Evolutionary conservation across 352 stramenopile species (phyloP).

Genomic region (Pythium grandisporangium): DNA sequence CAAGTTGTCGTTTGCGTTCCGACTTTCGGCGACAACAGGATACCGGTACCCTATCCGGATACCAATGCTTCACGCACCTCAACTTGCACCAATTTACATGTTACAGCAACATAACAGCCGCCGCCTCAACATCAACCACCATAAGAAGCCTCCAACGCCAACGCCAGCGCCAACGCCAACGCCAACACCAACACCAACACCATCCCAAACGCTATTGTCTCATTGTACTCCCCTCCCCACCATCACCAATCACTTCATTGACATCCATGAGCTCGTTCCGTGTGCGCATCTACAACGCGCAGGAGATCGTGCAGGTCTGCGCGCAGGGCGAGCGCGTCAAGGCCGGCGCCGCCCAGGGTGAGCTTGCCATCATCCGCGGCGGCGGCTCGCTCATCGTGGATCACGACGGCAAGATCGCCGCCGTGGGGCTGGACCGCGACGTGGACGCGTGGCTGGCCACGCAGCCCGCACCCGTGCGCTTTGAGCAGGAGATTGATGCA

Average conservation of each 20-base stretch:
- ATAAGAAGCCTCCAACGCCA: too few species aligned
- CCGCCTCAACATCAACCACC: too few species aligned
- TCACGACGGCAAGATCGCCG: constrained; percentile 40
- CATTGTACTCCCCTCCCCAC: background rate
- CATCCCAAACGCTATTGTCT: background rate
- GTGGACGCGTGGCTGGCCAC: constrained; percentile 42
- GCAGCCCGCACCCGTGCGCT: constrained; percentile 51
- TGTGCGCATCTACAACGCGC: constrained; percentile 49
- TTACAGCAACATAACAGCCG: too few species aligned
- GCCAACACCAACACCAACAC: too few species aligned
- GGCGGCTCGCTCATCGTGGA: constrained; percentile 57
- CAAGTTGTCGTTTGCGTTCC: too few species aligned
- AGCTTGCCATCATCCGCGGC: constrained; percentile 47
- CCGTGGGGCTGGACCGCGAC: constrained; percentile 41
- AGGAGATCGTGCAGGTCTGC: constrained; percentile 71
- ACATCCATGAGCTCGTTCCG: constrained; percentile 75
- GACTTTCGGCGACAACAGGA: too few species aligned
- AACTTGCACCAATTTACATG: too few species aligned
- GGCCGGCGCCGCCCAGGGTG: constrained; percentile 42
- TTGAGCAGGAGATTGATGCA: constrained; percentile 65
- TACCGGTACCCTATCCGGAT: too few species aligned
- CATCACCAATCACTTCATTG: too few species aligned
- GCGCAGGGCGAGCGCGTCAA: constrained; percentile 53
- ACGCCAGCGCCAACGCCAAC: too few species aligned
- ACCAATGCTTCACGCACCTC: too few species aligned